phyloP scores from a whole-genome alignment of 192 early-diverging fungal species.

The Oehlia diaphana region DNA sequence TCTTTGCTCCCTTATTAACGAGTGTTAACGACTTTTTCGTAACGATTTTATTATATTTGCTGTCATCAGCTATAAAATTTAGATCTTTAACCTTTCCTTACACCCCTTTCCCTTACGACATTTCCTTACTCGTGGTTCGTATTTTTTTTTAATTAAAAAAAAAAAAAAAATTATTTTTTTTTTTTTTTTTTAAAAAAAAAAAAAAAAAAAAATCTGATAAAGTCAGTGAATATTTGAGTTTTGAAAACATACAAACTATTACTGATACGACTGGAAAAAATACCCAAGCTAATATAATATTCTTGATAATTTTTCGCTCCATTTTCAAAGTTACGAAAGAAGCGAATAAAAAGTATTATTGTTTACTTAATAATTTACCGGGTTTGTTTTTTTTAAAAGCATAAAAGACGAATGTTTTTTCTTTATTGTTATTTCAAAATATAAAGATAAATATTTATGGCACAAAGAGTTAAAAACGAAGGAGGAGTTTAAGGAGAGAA shows the following conservation, averaged over 20 bases:
- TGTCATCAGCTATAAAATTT: neutral
- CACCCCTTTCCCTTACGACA: neutral
- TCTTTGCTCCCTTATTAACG: neutral
- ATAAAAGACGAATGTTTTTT: neutral
- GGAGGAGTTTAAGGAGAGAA: neutral
- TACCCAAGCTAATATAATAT: conserved; percentile 20
- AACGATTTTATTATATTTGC: neutral
- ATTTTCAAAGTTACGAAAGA: neutral
- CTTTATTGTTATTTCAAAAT: neutral
- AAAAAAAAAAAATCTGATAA: too few species aligned
- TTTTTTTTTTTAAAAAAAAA: too few species aligned
- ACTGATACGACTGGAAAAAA: conserved; percentile 18
- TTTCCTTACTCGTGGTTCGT: too few species aligned
- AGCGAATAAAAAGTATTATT: too few species aligned
- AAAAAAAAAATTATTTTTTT: too few species aligned
- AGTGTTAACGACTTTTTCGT: neutral
- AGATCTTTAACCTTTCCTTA: neutral
- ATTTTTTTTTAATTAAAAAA: too few species aligned
- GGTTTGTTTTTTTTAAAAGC: neutral
- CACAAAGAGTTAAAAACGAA: neutral
- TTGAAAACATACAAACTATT: neutral
- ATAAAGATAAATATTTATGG: neutral
- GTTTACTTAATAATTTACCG: too few species aligned
- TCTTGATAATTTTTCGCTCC: neutral
- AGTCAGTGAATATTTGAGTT: neutral